These are phyloP conservation scores for Dichomitus squalens DNA, from an alignment of 1,284 basidiomycete species.

Conservation along the genomic window DNA sequence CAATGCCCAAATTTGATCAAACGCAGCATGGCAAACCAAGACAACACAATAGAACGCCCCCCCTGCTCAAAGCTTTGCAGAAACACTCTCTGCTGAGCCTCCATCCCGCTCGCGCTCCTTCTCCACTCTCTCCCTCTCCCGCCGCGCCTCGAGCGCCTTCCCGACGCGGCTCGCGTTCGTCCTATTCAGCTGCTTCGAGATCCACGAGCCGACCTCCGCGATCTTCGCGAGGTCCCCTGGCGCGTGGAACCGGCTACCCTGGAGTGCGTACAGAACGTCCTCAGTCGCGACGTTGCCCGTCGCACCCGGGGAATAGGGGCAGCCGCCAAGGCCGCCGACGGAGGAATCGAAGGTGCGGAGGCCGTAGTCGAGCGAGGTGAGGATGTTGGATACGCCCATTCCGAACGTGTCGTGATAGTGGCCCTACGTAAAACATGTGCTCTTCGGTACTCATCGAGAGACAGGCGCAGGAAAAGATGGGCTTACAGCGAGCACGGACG, in stretches of 20 bases:
- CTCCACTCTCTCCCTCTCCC: slow-evolving; percentile 38
- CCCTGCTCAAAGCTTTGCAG: too few species aligned
- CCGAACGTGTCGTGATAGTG: slow-evolving; percentile 89
- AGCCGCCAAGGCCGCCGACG: slow-evolving; percentile 89
- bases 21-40: too few species aligned
- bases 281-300: slow-evolving; percentile 94
- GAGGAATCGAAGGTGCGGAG: slow-evolving; percentile 75
- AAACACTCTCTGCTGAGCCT: slow-evolving; percentile 18
- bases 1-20: too few species aligned
- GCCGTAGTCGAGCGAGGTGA: slow-evolving; percentile 64
- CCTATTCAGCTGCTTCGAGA: slow-evolving; percentile 67
- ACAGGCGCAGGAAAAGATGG: slow-evolving; percentile 29
- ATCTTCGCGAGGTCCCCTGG: slow-evolving; percentile 63
- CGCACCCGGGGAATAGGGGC: slow-evolving; percentile 94
- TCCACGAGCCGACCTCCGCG: slow-evolving; percentile 81
- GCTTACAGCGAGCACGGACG: slow-evolving; percentile 68
- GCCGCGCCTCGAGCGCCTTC: slow-evolving; percentile 69
- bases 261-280: slow-evolving; percentile 85
- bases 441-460: neutral
- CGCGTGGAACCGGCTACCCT: slow-evolving; percentile 70
- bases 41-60: too few species aligned
- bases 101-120: slow-evolving; percentile 30
- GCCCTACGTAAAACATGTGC: slow-evolving; percentile 17
- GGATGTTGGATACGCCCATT: slow-evolving; percentile 74
- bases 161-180: slow-evolving; percentile 82